These are phyloP conservation scores for Thermoascus crustaceus DNA, from an alignment of 2,329 filamentous ascomycete species.

Conservation along the genomic window DNA sequence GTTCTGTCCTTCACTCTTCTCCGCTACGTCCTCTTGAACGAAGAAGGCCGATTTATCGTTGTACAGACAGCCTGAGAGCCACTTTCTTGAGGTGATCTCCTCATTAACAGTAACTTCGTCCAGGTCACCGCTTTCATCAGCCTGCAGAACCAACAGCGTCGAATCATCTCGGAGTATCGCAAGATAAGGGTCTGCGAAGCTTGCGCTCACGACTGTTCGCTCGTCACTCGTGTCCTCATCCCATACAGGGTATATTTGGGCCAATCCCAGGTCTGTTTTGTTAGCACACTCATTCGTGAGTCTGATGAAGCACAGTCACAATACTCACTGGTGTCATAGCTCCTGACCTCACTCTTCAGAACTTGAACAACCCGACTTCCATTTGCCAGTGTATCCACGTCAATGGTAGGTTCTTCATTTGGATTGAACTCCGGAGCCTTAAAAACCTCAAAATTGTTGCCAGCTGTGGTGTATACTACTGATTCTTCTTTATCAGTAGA, in stretches of 20 bases:
- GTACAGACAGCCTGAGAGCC: slow-evolving; percentile 79
- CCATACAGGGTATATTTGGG: slow-evolving; percentile 85
- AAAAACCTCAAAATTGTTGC: slow-evolving; percentile 64
- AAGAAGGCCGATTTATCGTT: slow-evolving; percentile 55
- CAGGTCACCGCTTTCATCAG: slow-evolving; percentile 73
- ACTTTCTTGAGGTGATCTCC: slow-evolving; percentile 55
- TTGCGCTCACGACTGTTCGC: slow-evolving; percentile 67
- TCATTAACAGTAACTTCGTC: slow-evolving; percentile 68
- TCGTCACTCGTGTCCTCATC: slow-evolving; percentile 79
- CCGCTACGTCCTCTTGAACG: slow-evolving; percentile 22
- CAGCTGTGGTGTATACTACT: slow-evolving; percentile 68
- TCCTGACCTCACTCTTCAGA: slow-evolving; percentile 75
- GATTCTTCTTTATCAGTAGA: slow-evolving; percentile 65
- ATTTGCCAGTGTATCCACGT: slow-evolving; percentile 74
- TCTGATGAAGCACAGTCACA: slow-evolving; percentile 5
- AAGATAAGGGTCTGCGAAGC: slow-evolving; percentile 79
- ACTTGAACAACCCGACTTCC: slow-evolving; percentile 80
- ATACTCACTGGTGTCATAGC: slow-evolving; percentile 75
- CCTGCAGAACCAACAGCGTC: slow-evolving; percentile 68
- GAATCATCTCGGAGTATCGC: slow-evolving; percentile 76
- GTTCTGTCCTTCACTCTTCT: slow-evolving; percentile 22
- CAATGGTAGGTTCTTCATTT: slow-evolving; percentile 76
- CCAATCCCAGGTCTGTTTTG: slow-evolving; percentile 65
- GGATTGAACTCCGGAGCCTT: slow-evolving; percentile 85
- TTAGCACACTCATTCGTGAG: slow-evolving; percentile 12